A percentile compares a stretch with the other conserved stretches of the same genome.
Conservation (phyloP, 2,329 filamentous ascomycete species). For the Trichoderma simmonsii region DNA sequence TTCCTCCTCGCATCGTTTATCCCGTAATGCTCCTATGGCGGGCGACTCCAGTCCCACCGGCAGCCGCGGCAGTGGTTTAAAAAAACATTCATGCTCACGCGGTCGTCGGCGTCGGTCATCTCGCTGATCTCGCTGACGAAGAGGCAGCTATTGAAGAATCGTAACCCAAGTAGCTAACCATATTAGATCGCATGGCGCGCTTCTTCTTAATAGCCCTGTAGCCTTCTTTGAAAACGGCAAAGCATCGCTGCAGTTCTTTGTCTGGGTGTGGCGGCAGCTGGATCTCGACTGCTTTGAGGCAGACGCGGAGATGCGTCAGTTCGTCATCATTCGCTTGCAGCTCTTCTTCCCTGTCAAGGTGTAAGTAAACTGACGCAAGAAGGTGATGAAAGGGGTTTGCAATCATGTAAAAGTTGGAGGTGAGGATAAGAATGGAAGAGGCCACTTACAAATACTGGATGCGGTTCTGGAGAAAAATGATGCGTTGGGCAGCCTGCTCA, state of each 20-base stretch:
- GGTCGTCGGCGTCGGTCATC: constrained; percentile 14
- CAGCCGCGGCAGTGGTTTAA: not conserved
- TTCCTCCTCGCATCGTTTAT: not conserved
- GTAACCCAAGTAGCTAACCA: constrained; percentile 29
- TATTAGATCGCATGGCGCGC: constrained; percentile 35
- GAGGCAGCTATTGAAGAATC: constrained; percentile 28
- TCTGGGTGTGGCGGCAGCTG: constrained; percentile 53
- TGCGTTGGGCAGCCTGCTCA: constrained; percentile 55
- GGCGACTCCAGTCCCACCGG: not conserved
- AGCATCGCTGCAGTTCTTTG: constrained; percentile 56
- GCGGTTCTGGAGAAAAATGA: constrained; percentile 58
- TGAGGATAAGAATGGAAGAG: not conserved
- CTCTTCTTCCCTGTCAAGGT: constrained; percentile 49
- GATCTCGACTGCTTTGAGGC: constrained; percentile 60
- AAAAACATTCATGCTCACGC: not conserved
- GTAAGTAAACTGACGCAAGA: not conserved
- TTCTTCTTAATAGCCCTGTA: constrained; percentile 50
- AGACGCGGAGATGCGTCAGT: constrained; percentile 59
- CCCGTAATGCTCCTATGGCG: not conserved
- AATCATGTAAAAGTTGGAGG: not conserved
- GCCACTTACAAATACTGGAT: constrained; percentile 53
- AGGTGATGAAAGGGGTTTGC: constrained; percentile 10
- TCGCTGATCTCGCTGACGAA: constrained; percentile 23
- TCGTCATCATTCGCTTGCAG: constrained; percentile 57
- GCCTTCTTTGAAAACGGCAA: constrained; percentile 60